phyloP scores from a whole-genome alignment of 768 basidiomycete genomes.

The Xerocomus potaroensis region DNA sequence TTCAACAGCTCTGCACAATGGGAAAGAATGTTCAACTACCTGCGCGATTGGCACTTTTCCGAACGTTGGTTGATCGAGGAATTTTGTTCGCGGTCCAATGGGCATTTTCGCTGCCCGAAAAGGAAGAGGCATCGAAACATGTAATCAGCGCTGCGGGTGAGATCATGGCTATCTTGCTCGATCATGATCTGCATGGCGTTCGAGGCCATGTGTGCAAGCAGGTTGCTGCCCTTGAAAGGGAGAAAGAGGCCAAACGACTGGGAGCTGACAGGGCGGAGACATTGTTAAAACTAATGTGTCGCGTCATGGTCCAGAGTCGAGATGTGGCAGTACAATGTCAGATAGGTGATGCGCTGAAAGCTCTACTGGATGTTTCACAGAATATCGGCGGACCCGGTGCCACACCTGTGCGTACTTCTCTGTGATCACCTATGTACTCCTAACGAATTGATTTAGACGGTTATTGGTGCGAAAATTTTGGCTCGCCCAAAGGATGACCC shows the following conservation, averaged over 20 bases:
- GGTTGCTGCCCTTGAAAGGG: conserved; percentile 63
- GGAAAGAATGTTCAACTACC: conserved; percentile 95
- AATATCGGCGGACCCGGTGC: conserved; percentile 34
- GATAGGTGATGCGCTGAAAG: conserved; percentile 81
- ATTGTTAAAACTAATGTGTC: conserved; percentile 69
- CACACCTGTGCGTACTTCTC: conserved; percentile 29
- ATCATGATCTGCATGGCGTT: conserved; percentile 88
- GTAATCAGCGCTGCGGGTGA: conserved; percentile 85
- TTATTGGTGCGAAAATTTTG: conserved; percentile 41
- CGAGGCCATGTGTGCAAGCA: conserved; percentile 83
- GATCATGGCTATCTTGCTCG: conserved; percentile 77
- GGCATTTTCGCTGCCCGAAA: conserved; percentile 73
- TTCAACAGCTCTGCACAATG: conserved; percentile 93
- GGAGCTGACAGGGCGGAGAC: conserved; percentile 67
- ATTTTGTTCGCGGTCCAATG: conserved; percentile 90
- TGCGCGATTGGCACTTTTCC: conserved; percentile 80
- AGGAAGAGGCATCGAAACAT: conserved; percentile 40
- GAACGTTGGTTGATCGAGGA: conserved; percentile 82
- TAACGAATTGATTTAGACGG: conserved; percentile 17
- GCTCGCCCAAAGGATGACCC: conserved; percentile 76
- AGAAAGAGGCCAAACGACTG: conserved; percentile 51
- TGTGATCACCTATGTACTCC: not conserved
- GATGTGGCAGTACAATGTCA: conserved; percentile 89
- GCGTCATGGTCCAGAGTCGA: conserved; percentile 70
- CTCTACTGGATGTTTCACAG: conserved; percentile 74